phyloP scores from a whole-genome alignment of 108 stramenopile genomes.

The Skeletonema grethae region DNA sequence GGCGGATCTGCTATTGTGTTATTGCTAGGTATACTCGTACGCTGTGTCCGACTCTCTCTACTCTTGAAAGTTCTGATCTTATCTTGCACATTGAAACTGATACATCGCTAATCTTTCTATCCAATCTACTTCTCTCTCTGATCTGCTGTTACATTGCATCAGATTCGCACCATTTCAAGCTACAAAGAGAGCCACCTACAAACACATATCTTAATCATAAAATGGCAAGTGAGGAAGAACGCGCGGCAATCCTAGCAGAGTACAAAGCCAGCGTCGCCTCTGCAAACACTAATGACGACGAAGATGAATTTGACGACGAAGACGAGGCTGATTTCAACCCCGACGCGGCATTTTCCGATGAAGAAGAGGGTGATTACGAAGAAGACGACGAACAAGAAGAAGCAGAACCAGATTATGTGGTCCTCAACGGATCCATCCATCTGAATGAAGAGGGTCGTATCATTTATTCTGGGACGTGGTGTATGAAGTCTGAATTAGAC shows the following conservation, averaged over 20 bases:
- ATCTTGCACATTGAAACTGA: too few relatives aligned
- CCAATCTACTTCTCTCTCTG: too few relatives aligned
- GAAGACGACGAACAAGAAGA: neutral
- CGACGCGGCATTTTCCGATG: neutral
- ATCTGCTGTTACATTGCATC: too few relatives aligned
- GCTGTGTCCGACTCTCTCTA: too few relatives aligned
- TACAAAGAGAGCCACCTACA: too few relatives aligned
- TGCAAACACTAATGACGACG: constrained; percentile 10
- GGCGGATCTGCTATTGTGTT: too few relatives aligned
- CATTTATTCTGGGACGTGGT: constrained; percentile 48
- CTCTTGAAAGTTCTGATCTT: too few relatives aligned
- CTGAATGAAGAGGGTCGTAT: constrained; percentile 45
- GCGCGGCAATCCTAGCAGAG: constrained; percentile 31
- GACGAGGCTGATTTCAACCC: constrained; percentile 27
- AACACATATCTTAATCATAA: neutral
- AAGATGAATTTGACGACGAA: constrained; percentile 37
- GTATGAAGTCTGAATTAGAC: constrained; percentile 31
- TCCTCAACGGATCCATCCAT: constrained; percentile 29
- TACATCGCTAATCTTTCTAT: too few relatives aligned
- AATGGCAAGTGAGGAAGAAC: constrained; percentile 40
- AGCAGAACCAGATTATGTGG: constrained; percentile 9
- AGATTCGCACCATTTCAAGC: too few relatives aligned
- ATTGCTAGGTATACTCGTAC: too few relatives aligned
- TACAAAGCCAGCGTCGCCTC: constrained; percentile 7
- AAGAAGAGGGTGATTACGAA: constrained; percentile 13